Evolutionary conservation across 495 filamentous ascomycete genomes (phyloP), one percentile per base, ranked within the genome.

Genomic region (Margaritispora aquatica): DNA sequence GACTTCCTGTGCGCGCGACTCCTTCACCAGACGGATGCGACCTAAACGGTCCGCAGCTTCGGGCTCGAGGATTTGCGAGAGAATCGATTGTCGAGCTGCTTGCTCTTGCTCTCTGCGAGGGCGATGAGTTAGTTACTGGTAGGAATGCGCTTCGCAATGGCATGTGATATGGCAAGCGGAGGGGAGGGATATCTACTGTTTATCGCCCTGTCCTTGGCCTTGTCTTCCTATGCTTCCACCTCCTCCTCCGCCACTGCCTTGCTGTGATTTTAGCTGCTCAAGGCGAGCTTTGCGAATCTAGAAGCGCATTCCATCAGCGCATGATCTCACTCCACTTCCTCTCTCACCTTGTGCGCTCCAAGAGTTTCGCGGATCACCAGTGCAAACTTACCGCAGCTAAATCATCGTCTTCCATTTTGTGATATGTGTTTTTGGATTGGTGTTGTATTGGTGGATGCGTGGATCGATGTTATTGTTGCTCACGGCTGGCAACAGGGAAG

Each of bases 21-120:
- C 92, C 73, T 97, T 97, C 57, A 97, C 94, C 57, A 98, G 84
- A 15, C 92, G 88, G 74, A 98, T 97, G 59, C 95, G 88, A 49
- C 90, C 90, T 10, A 98, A 80, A 17, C 94, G 88, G 74, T 98
- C 94, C 54, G 90, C 88, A 21, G 94, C 95, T 68, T 90, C 91
- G 68, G 95, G 93, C 60, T 89, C 84, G 55, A 97, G 89, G 79
- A 98, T 96, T 69, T 97, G 94, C 63, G 79, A 81, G 54, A 98
- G 84, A 63, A 96, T 88, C 26, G 85, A 77, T 69, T 86, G 74
- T 58, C 93, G 89, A 26, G 82, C 82, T 67, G 89, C 86, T 65
- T 80, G 78, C 83, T 89, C 86, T 74, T 84, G 84, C 73, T 87
- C 78, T 69, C 86, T 88, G 58, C 47, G n/a, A n/a, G 34, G 38